These are phyloP conservation scores for Acephala macrosclerotiorum DNA, from an alignment of 2,329 filamentous ascomycete genomes.

Conservation along the genomic window DNA sequence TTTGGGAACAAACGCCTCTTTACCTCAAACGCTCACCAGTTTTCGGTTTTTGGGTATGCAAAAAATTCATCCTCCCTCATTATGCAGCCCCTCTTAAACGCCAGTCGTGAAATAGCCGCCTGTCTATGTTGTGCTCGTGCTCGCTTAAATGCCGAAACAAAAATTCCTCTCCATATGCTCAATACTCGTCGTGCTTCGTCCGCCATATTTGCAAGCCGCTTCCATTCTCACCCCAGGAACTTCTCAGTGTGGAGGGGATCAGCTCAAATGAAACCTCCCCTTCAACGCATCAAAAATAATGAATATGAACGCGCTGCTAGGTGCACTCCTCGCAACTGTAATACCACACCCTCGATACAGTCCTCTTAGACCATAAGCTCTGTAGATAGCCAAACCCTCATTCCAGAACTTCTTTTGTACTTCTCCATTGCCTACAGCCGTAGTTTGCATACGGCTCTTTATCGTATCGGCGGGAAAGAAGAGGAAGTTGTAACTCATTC, in stretches of 20 bases:
- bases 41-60: neutral
- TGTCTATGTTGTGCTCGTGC: neutral
- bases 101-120: neutral
- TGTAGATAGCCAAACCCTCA: conserved; percentile 79
- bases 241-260: neutral
- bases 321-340: conserved; percentile 85
- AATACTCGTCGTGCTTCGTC: neutral
- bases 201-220: too few species aligned
- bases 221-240: too few species aligned
- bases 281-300: conserved; percentile 92
- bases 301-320: conserved; percentile 98
- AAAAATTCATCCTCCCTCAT: neutral
- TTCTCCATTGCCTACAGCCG: conserved; percentile 62
- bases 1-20: neutral
- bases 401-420: conserved; percentile 70
- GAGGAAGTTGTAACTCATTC: conserved; percentile 94
- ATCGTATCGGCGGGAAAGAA: conserved; percentile 98
- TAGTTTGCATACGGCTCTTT: conserved; percentile 96
- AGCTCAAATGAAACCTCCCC: conserved; percentile 60
- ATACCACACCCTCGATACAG: conserved; percentile 96
- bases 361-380: conserved; percentile 79
- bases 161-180: neutral
- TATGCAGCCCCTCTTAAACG: conserved; percentile 2
- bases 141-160: neutral
- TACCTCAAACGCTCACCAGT: neutral